Evolutionary conservation across 2,329 filamentous ascomycete species (phyloP).

Genomic region (Microdochium trichocladiopsis): DNA sequence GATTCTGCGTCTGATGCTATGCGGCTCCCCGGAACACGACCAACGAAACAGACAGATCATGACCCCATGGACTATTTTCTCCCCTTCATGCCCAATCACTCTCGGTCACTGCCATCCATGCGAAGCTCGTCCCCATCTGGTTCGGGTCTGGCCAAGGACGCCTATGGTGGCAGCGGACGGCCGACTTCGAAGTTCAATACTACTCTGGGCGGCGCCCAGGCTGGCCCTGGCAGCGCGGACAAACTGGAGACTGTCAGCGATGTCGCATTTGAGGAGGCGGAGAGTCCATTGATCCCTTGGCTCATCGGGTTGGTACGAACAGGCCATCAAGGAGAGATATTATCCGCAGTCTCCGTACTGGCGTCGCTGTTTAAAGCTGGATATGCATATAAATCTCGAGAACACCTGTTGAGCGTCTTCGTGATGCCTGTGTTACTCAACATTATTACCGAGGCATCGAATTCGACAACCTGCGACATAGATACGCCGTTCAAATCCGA

Average conservation of each 20-base stretch:
- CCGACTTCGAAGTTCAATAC: slow-evolving; percentile 17
- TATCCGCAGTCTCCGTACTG: slow-evolving; percentile 64
- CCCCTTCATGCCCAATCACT: slow-evolving; percentile 41
- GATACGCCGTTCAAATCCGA: slow-evolving; percentile 18
- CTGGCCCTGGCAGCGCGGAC: slow-evolving; percentile 7
- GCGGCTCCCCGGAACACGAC: slow-evolving; percentile 43
- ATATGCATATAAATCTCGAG: slow-evolving; percentile 56
- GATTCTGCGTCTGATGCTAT: slow-evolving; percentile 44
- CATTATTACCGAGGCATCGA: slow-evolving; percentile 50
- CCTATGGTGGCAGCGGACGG: slow-evolving; percentile 17
- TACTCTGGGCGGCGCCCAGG: slow-evolving; percentile 15
- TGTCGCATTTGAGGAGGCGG: slow-evolving; percentile 47
- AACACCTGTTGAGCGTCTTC: slow-evolving; percentile 57
- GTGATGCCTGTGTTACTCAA: slow-evolving; percentile 64
- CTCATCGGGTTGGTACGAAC: slow-evolving; percentile 58
- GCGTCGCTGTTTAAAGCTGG: slow-evolving; percentile 63
- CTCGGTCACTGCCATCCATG: slow-evolving; percentile 18
- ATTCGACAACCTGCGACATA: slow-evolving; percentile 8
- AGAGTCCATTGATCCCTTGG: slow-evolving; percentile 68
- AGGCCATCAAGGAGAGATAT: slow-evolving; percentile 47
- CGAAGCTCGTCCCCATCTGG: slow-evolving; percentile 48
- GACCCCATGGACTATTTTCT: slow-evolving; percentile 60
- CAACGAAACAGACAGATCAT: slow-evolving; percentile 34
- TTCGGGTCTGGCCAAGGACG: slow-evolving; percentile 30
- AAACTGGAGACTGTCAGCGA: slow-evolving; percentile 16